Conservation (phyloP, 805 yeast genomes). For the Candida anglica region DNA sequence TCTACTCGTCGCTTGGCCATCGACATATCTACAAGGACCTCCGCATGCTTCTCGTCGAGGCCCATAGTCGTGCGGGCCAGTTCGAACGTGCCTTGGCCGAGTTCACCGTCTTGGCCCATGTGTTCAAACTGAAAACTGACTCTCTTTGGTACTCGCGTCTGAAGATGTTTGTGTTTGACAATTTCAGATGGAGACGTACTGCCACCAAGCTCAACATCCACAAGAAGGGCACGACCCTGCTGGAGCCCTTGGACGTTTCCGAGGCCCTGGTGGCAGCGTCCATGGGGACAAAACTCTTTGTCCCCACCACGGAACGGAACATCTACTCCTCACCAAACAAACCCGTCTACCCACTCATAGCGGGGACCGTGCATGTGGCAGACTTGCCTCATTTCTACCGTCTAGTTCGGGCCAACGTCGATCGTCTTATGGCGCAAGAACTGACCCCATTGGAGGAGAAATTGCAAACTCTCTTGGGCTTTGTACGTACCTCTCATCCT, state of each 20-base stretch:
- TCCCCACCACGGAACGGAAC: conserved; percentile 24
- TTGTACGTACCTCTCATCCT: conserved; percentile 19
- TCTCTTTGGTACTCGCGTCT: conserved; percentile 10
- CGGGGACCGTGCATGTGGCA: conserved; percentile 19
- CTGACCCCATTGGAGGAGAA: conserved; percentile 11
- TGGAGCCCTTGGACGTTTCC: not conserved
- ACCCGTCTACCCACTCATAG: conserved; percentile 19
- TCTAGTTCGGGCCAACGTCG: conserved; percentile 15
- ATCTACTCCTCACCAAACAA: conserved; percentile 18
- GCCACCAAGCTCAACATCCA: conserved; percentile 1
- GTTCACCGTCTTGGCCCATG: conserved; percentile 12
- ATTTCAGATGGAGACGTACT: conserved; percentile 1
- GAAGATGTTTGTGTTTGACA: not conserved
- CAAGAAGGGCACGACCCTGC: not conserved
- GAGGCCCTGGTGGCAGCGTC: not conserved
- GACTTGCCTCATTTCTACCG: conserved; percentile 31
- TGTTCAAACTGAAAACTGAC: not conserved
- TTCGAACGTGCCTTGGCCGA: conserved; percentile 16
- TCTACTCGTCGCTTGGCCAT: conserved; percentile 32
- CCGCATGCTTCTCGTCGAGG: conserved; percentile 25
- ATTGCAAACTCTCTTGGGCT: conserved; percentile 11
- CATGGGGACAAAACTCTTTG: conserved; percentile 8
- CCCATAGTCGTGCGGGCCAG: conserved; percentile 19
- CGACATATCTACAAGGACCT: conserved; percentile 22
- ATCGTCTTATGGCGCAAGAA: conserved; percentile 1